Evolutionary conservation across 371 early-diverging fungal species (phyloP).

Genomic region (Circinella minor): DNA sequence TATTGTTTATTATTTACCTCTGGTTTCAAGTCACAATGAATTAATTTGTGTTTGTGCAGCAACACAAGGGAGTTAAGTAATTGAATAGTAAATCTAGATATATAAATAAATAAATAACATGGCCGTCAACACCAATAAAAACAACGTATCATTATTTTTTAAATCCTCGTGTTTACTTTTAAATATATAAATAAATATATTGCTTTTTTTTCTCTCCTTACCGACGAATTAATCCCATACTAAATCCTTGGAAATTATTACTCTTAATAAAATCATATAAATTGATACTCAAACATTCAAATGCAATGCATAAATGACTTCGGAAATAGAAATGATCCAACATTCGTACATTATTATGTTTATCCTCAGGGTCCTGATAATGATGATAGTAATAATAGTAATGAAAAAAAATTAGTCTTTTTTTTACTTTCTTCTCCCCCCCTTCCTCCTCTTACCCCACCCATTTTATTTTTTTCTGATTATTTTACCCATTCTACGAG

Average conservation of each 20-base stretch:
- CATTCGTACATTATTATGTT: slow-evolving; percentile 85
- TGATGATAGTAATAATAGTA: neutral
- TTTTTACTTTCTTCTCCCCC: too few relatives aligned
- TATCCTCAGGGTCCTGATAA: slow-evolving; percentile 78
- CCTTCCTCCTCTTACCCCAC: too few relatives aligned
- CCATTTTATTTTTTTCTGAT: neutral
- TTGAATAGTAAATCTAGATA: slow-evolving; percentile 75
- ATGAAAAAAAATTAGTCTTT: too few relatives aligned
- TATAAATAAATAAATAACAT: too few relatives aligned
- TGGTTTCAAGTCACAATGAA: slow-evolving; percentile 98
- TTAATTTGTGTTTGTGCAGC: slow-evolving; percentile 73
- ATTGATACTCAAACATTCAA: slow-evolving; percentile 95
- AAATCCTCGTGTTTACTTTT: neutral
- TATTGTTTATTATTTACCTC: slow-evolving; percentile 59
- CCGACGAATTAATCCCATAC: slow-evolving; percentile 76
- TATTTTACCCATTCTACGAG: slow-evolving; percentile 47
- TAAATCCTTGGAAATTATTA: slow-evolving; percentile 91
- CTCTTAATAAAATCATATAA: slow-evolving; percentile 96
- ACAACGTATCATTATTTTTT: neutral
- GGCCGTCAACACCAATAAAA: neutral
- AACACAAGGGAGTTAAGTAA: slow-evolving; percentile 80
- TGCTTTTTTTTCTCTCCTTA: slow-evolving; percentile 22
- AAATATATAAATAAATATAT: neutral
- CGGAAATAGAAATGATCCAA: slow-evolving; percentile 92
- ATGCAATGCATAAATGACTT: slow-evolving; percentile 94